phyloP scores from a whole-genome alignment of 2,329 filamentous ascomycete genomes.

The Salinomyces thailandicus region DNA sequence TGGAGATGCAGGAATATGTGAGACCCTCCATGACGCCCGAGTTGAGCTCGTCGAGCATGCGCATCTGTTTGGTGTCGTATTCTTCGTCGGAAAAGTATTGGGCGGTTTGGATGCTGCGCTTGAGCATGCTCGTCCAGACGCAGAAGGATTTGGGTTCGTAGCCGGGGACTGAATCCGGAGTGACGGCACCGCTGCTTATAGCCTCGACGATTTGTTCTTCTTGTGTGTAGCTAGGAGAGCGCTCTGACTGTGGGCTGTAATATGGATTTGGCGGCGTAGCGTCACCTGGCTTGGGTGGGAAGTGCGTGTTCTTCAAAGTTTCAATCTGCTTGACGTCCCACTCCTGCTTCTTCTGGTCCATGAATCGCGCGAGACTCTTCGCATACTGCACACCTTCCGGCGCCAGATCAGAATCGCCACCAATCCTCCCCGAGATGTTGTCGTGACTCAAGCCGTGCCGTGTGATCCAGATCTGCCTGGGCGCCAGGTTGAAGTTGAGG shows the following conservation, averaged over 20 bases:
- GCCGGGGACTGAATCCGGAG: slow-evolving; percentile 26
- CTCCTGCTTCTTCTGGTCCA: slow-evolving; percentile 64
- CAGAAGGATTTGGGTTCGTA: slow-evolving; percentile 71
- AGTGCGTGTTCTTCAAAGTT: slow-evolving; percentile 64
- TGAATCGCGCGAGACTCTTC: slow-evolving; percentile 68
- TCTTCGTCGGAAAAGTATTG: slow-evolving; percentile 91
- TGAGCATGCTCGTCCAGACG: slow-evolving; percentile 96
- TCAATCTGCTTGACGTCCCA: slow-evolving; percentile 78
- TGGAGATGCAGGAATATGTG: slow-evolving; percentile 82
- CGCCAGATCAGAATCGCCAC: slow-evolving; percentile 78
- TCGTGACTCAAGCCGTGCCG: slow-evolving; percentile 85
- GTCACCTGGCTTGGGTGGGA: slow-evolving; percentile 84
- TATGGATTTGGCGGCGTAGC: slow-evolving; percentile 92
- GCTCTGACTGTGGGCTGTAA: slow-evolving; percentile 40
- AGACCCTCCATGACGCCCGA: slow-evolving; percentile 87
- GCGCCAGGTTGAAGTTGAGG: slow-evolving; percentile 91
- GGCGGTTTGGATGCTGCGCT: slow-evolving; percentile 76
- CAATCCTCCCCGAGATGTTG: slow-evolving; percentile 78
- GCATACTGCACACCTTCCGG: slow-evolving; percentile 72
- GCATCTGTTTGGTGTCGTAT: slow-evolving; percentile 77
- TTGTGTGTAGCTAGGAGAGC: not conserved
- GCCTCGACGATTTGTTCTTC: not conserved
- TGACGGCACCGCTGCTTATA: slow-evolving; percentile 1
- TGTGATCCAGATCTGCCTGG: slow-evolving; percentile 96
- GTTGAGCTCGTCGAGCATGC: slow-evolving; percentile 76